Evolutionary conservation across 331 rosid species (phyloP).

Genomic region (Quercus tomentella): DNA sequence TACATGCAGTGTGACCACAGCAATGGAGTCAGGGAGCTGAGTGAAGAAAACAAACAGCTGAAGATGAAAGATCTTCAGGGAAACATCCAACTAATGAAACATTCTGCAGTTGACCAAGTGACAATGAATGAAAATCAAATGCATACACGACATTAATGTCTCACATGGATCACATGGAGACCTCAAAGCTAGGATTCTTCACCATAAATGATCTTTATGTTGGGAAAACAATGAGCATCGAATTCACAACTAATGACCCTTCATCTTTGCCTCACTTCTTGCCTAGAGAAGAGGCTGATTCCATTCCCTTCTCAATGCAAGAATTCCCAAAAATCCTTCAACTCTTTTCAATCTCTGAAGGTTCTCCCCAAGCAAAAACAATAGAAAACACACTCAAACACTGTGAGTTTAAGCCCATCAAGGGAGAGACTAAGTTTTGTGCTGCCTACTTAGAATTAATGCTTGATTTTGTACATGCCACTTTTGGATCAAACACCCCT

Average conservation of each 20-base stretch:
- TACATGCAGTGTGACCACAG: not conserved
- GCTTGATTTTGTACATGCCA: conserved; percentile 37
- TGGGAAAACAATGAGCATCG: conserved; percentile 44
- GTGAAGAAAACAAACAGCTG: not conserved
- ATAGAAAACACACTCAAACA: conserved; percentile 46
- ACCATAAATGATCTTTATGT: conserved; percentile 38
- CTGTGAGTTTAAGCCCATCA: conserved; percentile 51
- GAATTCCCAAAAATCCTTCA: conserved; percentile 42
- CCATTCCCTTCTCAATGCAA: conserved; percentile 54
- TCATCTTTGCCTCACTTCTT: conserved; percentile 37
- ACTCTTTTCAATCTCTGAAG: conserved; percentile 36
- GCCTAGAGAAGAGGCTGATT: conserved; percentile 45
- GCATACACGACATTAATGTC: not conserved
- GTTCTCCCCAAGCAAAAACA: conserved; percentile 56
- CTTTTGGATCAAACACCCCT: conserved; percentile 26
- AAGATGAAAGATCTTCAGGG: too few relatives aligned
- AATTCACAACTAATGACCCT: conserved; percentile 51
- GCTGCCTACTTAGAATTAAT: conserved; percentile 66
- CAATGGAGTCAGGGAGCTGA: not conserved
- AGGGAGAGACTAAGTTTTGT: conserved; percentile 64
- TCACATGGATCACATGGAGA: not conserved
- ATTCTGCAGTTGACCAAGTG: too few relatives aligned
- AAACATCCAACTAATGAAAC: too few relatives aligned
- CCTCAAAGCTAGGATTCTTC: conserved; percentile 28
- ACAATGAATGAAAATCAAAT: too few relatives aligned